Conservation (phyloP, 306 rosid genomes). For the Castanea crenata region DNA sequence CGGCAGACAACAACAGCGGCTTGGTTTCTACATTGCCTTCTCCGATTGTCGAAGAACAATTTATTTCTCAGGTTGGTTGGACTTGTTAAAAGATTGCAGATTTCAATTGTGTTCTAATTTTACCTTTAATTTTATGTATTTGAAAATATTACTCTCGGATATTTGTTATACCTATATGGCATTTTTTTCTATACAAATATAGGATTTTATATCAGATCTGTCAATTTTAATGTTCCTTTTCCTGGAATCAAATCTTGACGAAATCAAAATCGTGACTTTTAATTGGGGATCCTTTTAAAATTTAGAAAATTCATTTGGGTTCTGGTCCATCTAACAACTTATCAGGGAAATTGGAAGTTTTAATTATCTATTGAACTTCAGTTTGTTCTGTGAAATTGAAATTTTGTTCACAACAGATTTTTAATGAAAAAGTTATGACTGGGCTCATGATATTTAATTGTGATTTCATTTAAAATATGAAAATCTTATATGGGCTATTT, state of each 20-base stretch:
- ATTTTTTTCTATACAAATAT: not conserved
- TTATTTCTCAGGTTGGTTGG: slow-evolving; percentile 53
- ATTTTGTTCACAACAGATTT: not conserved
- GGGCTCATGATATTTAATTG: no score
- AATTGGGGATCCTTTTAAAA: not conserved
- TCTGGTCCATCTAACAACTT: not conserved
- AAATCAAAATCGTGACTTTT: not conserved
- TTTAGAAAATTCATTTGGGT: not conserved
- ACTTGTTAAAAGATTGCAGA: not conserved
- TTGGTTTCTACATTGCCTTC: slow-evolving; percentile 29
- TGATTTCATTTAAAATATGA: no score
- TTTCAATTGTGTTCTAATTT: no score
- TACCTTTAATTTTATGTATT: not conserved
- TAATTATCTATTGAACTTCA: no score
- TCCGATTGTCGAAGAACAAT: slow-evolving; percentile 49
- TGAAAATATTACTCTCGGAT: not conserved
- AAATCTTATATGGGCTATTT: no score
- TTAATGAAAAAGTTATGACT: no score
- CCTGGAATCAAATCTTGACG: not conserved
- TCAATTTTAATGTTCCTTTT: not conserved
- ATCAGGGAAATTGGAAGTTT: not conserved
- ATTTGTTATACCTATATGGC: not conserved
- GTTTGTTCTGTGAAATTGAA: not conserved
- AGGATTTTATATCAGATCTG: not conserved
- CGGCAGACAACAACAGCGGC: slow-evolving; percentile 14